Evolutionary conservation across 192 early-diverging fungal genomes (phyloP), one percentile per base, ranked within the genome.

Genomic region (Rhizoclosmatium globosum): DNA sequence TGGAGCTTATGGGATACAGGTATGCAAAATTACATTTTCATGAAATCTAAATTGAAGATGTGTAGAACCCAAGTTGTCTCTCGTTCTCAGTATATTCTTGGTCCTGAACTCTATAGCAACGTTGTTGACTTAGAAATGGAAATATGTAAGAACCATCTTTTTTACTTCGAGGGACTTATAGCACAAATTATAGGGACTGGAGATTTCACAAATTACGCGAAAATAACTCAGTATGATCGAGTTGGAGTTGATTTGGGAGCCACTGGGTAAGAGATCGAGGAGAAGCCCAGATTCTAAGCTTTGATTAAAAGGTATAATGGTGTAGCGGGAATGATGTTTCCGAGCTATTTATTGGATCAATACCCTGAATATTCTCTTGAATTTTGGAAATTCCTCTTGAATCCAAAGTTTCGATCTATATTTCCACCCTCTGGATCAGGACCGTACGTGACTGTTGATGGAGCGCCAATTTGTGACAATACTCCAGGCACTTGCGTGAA

Each of bases 181-280:
- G 50, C 50, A 53, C 6, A 53, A 53, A 53, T 13, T 13, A 53
- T 17, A 68, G 67, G 67, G 67, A 23, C 67, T 1, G 44, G 17
- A 43, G 38, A 39, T 17, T 44, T 43, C 2, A 43, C 67, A 15
- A 68, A 47, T 46, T 68, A 68, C 67, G 45, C 23, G 19, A 21
- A 68, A 23, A 68, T 68, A 17, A 39, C 44, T 39, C 38, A 68
- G 17, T 13, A 42, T 9, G 67, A 68, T 47, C 7, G 44, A 41
- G 3, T 46, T n/a, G 67, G 39, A 19, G 67, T 68, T 4, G 67
- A 68, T 68, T 46, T 68, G 67, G 67, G 67, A 45, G 67, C 67
- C 7, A 68, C 44, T 45, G 67, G 67, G 31, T 31, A 31, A 31
- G 31, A 31, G 31, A 31, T 31, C 31, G 31, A 31, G 31, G 31